Evolutionary conservation across 345 rosid genomes (phyloP).

Genomic region (Erysimum cheiranthoides): DNA sequence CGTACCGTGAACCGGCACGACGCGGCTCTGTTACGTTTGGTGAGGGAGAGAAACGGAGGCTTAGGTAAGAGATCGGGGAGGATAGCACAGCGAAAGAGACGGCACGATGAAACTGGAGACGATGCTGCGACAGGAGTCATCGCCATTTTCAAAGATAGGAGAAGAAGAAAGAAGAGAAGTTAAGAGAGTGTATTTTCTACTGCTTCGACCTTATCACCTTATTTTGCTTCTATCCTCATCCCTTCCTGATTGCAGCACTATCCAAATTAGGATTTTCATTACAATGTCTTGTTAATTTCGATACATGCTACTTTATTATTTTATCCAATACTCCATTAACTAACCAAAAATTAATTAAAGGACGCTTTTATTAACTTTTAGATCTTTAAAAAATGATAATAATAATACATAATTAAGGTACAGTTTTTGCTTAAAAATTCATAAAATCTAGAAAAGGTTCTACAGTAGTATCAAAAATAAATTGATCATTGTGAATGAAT

Average conservation of each 20-base stretch:
- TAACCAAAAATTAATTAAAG: background rate
- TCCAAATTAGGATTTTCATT: constrained; percentile 1
- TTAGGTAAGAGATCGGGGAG: constrained; percentile 31
- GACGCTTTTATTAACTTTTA: background rate
- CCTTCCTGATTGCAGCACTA: constrained; percentile 30
- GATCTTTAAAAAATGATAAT: no score
- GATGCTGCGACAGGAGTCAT: constrained; percentile 39
- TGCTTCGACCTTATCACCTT: constrained; percentile 39
- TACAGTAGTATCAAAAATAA: no score
- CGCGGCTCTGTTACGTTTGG: constrained; percentile 30
- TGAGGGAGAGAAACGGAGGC: constrained; percentile 38
- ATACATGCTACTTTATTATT: background rate
- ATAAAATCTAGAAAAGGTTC: background rate
- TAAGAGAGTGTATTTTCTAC: constrained; percentile 16
- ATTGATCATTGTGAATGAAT: no score
- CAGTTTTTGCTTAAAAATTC: background rate
- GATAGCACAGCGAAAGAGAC: constrained; percentile 28
- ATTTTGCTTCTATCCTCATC: constrained; percentile 32
- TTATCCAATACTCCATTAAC: background rate
- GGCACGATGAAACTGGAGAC: constrained; percentile 33
- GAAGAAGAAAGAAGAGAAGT: constrained; percentile 24
- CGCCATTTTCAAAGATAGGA: constrained; percentile 40
- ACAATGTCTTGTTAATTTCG: background rate
- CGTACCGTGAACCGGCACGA: constrained; percentile 42
- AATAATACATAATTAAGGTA: background rate